Evolutionary conservation across 805 yeast species (phyloP), one percentile per base, ranked within the genome.

Genomic region (Ogataea pilisensis): DNA sequence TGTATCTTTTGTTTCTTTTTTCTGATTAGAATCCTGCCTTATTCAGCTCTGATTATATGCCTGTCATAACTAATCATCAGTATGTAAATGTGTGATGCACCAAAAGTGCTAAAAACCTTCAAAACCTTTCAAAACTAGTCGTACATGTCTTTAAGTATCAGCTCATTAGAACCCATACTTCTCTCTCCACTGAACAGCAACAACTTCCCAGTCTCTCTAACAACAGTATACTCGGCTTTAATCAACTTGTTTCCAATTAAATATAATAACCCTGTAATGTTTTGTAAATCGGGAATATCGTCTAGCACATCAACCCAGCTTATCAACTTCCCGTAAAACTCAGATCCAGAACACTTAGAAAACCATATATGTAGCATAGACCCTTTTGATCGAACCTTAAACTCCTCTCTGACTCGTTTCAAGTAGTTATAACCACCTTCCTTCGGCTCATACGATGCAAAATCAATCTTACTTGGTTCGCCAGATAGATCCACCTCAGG

Each of bases 211-310:
- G 76, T 69, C 52, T 81, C 88, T 35, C 64, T 63, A 11, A 80
- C 80, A 38, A 80, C 62, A 35, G 76, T 76, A 78, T 82, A 81
- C 37, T 70, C 68, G 38, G 75, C 66, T 16, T 55, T 57, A 25
- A 54, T 55, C 42, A 71, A 64, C 28, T 64, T 55, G n/a, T 60
- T 57, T 12, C 73, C 66, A 35, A 77, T 66, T 44, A 72, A 50
- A 36, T 63, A 64, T 46, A 82, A 54, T 35, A 84, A 56, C 1
- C 90, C 90, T 9, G 75, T 73, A 22, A 80, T 61, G 37, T 75
- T 64, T 43, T 78, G 69, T 51, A 68, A 71, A 41, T 70, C 64
- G 22, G 61, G 55, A 14, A 78, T 67, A 4, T 53, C 44, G 25
- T 58, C 62, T 30, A 79, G 46, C 6, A 61, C 58, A 2, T 60